A percentile compares a stretch with the other conserved stretches of the same genome.
These are phyloP conservation scores for Syzygium grande DNA, from an alignment of 345 rosid genomes.

Conservation along the genomic window DNA sequence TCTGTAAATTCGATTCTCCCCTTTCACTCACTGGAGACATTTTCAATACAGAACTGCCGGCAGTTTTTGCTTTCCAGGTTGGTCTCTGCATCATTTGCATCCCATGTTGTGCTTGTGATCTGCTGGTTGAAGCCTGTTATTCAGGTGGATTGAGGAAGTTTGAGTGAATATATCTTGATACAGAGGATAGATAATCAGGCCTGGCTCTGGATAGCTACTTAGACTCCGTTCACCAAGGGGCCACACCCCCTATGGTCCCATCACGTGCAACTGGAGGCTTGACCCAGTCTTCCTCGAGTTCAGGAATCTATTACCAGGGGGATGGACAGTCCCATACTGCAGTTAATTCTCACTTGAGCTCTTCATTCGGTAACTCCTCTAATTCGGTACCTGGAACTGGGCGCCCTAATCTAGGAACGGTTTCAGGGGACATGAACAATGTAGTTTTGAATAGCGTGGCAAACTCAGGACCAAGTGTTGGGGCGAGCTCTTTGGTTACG, in stretches of 20 bases:
- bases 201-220: conserved; percentile 76
- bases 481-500: conserved; percentile 90
- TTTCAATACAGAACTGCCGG: background rate
- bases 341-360: conserved; percentile 77
- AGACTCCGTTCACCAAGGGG: conserved; percentile 48
- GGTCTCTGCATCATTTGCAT: background rate
- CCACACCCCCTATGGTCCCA: conserved; percentile 60
- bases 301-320: conserved; percentile 95
- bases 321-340: conserved; percentile 87
- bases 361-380: conserved; percentile 74
- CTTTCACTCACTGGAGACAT: background rate
- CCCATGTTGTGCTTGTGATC: background rate
- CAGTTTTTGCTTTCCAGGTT: background rate
- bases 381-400: conserved; percentile 72
- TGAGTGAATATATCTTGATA: conserved; percentile 3
- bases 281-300: conserved; percentile 86
- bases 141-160: background rate
- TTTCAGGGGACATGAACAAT: conserved; percentile 80
- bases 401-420: conserved; percentile 56
- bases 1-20: background rate
- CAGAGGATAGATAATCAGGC: conserved; percentile 26
- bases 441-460: conserved; percentile 72
- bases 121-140: background rate
- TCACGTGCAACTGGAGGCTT: conserved; percentile 72
- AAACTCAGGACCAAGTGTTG: conserved; percentile 86